A percentile compares a stretch with the other conserved stretches of the same genome.
Conservation (phyloP, 2,329 filamentous ascomycete species). For the Cladosporium cucumerinum region DNA sequence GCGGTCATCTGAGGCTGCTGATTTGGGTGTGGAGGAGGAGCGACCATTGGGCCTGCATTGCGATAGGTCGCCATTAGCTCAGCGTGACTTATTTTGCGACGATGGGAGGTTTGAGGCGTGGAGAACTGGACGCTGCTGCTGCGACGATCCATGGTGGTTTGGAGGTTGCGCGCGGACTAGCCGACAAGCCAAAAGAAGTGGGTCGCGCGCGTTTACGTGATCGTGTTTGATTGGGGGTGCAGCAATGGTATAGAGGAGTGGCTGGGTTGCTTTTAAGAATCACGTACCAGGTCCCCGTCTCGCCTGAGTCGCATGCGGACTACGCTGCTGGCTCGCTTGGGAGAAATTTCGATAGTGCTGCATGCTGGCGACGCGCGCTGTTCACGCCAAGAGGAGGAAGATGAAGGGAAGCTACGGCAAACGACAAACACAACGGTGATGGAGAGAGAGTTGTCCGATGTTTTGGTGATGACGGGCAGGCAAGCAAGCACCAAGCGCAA, state of each 20-base stretch:
- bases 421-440: slow-evolving; percentile 7
- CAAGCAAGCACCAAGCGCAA: background rate
- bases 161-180: slow-evolving; percentile 11
- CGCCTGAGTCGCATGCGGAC: slow-evolving; percentile 28
- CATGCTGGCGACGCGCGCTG: slow-evolving; percentile 34
- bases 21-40: slow-evolving; percentile 46
- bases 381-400: slow-evolving; percentile 16
- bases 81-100: slow-evolving; percentile 46
- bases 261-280: background rate
- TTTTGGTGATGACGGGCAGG: background rate
- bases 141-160: slow-evolving; percentile 7
- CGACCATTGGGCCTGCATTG: slow-evolving; percentile 44
- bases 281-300: slow-evolving; percentile 44
- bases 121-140: slow-evolving; percentile 13
- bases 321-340: slow-evolving; percentile 36
- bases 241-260: background rate
- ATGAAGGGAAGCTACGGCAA: slow-evolving; percentile 6
- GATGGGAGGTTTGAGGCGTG: slow-evolving; percentile 19
- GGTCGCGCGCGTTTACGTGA: background rate
- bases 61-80: slow-evolving; percentile 47
- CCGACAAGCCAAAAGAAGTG: background rate
- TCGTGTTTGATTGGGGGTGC: background rate
- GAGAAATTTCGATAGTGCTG: slow-evolving; percentile 48
- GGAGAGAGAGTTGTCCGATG: background rate
- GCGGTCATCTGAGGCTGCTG: slow-evolving; percentile 45